phyloP scores from a whole-genome alignment of 129 eudicot species.

The Flaveria sonorensis region DNA sequence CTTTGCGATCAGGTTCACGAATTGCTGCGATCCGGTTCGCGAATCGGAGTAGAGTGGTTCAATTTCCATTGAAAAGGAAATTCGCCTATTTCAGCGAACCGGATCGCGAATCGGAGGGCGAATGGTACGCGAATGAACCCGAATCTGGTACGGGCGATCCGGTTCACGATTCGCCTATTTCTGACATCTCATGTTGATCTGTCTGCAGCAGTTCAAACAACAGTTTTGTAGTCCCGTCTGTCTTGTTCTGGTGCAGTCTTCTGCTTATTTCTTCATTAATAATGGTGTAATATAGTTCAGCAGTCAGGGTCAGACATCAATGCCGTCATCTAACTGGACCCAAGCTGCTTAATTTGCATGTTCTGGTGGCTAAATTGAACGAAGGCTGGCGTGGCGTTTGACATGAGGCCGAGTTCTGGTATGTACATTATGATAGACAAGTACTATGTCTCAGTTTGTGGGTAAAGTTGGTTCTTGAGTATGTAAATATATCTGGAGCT shows the following conservation, averaged over 20 bases:
- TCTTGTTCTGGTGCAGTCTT: slow-evolving; percentile 29
- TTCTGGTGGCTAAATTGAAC: slow-evolving; percentile 36
- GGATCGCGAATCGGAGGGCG: no score
- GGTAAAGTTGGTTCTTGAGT: slow-evolving; percentile 27
- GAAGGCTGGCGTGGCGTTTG: slow-evolving; percentile 22
- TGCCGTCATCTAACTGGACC: slow-evolving; percentile 24
- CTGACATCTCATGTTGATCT: slow-evolving; percentile 21
- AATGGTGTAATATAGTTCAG: slow-evolving; percentile 33
- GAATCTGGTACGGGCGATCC: no score
- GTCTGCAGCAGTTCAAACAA: slow-evolving; percentile 24
- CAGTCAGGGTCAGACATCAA: slow-evolving; percentile 18
- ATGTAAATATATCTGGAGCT: slow-evolving; percentile 26
- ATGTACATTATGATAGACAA: slow-evolving; percentile 28
- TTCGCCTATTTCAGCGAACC: no score
- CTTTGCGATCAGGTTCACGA: no score
- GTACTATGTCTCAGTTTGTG: slow-evolving; percentile 27
- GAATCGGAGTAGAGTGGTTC: no score
- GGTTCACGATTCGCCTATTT: no score
- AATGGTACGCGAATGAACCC: no score
- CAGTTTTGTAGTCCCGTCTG: slow-evolving; percentile 6
- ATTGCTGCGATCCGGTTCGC: no score
- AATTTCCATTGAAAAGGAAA: no score
- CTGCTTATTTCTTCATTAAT: slow-evolving; percentile 33
- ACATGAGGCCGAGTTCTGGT: slow-evolving; percentile 27
- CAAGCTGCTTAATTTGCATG: slow-evolving; percentile 31